Base-by-base conservation (phyloP, 345 rosid genomes). In the Physaria fendleri region DNA sequence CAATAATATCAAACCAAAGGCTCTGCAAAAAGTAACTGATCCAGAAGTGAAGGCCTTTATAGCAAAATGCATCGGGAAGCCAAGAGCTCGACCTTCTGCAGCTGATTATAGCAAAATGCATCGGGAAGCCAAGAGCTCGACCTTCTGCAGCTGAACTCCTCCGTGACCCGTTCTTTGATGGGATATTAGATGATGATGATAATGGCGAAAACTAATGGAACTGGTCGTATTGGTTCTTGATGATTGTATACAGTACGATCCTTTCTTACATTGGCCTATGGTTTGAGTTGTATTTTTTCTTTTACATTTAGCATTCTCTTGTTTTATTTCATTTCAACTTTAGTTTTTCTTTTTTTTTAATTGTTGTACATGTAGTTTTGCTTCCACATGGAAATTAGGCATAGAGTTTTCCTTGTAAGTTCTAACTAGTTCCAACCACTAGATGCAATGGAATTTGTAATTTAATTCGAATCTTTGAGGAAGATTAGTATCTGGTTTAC, bases 81-180 rank as follows among this genome's bases (percentile, higher is more conserved):
- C n/a, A n/a, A n/a, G n/a, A n/a, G n/a, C n/a, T n/a, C n/a, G n/a
- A n/a, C n/a, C n/a, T n/a, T n/a, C n/a, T n/a, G n/a, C n/a, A n/a
- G n/a, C 80, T 1, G 81, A 87, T 90, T 80, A 82, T 90, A 15
- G 88, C 78, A 67, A 86, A 75, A 50, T 90, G 97, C 71, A 71
- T 90, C 41, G 93, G 35, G 25, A 66, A 79, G 56, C 83, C 87
- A 0, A 51, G 76, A 44, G 81, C 70, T 9, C 64, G 97, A 43
- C 97, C 97, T 2, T 83, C 97, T 1, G 87, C 97, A 0, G 65
- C 80, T 1, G 81, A 87, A 45, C 87, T 87, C 4, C 85, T 90
- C 6, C 54, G 52, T 8, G 95, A 90, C 39, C 79, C 87, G 0
- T 90, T 90, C 80, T 90, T 87, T 51, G 64, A 65, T 3, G 93